Evolutionary conservation across 139 green algal species (phyloP).

Genomic region (Auxenochlorella pyrenoidosa): DNA sequence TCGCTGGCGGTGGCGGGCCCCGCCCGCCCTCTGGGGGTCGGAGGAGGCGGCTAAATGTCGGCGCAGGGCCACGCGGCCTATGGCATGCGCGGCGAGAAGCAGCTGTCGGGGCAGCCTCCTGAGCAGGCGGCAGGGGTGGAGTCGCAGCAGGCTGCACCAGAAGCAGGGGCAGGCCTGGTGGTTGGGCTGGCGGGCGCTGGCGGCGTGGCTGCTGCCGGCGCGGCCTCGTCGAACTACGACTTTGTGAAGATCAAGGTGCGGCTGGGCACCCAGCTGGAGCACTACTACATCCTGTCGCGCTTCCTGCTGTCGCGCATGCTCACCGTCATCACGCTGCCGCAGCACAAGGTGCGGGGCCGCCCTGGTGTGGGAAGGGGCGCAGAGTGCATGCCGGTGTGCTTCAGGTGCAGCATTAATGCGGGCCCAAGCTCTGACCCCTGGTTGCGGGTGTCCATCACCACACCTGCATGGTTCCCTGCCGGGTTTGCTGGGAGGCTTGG

Average conservation of each 20-base stretch:
- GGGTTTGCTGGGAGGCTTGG: too few species aligned
- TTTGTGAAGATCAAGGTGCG: constrained; percentile 90
- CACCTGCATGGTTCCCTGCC: too few species aligned
- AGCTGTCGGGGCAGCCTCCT: not conserved
- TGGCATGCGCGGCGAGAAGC: not conserved
- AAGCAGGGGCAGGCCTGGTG: too few species aligned
- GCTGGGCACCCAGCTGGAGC: constrained; percentile 72
- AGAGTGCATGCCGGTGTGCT: not conserved
- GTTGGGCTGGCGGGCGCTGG: too few species aligned
- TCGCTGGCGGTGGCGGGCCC: too few species aligned
- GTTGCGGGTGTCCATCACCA: too few species aligned
- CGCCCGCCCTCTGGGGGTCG: too few species aligned
- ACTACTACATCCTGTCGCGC: constrained; percentile 95
- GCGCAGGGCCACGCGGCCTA: too few species aligned
- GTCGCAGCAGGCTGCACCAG: too few species aligned
- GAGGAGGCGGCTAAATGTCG: too few species aligned
- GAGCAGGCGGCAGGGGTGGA: not conserved
- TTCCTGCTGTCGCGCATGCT: constrained; percentile 93
- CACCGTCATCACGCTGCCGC: constrained; percentile 87
- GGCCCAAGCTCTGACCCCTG: too few species aligned
- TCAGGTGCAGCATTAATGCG: too few species aligned
- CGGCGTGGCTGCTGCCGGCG: not conserved
- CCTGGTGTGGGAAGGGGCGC: not conserved
- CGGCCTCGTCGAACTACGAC: constrained; percentile 54
- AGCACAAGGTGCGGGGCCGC: constrained; percentile 72